Conservation (phyloP, 768 basidiomycete species). For the Austroboletus eburneus region DNA sequence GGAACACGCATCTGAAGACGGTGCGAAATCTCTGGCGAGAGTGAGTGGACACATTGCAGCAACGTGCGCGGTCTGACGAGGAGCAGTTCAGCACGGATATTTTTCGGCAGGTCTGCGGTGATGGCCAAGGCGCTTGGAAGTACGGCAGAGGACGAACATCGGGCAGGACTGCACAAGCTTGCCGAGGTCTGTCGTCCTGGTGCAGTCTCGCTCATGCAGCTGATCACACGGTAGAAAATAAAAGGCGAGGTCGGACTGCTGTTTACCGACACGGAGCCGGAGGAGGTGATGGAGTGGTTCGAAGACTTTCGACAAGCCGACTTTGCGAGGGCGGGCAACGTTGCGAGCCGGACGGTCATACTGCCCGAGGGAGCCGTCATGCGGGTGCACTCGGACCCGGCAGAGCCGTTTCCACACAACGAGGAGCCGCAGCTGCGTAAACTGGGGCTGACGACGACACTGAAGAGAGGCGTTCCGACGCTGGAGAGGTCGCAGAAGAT, state of each 20-base stretch:
- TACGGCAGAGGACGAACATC: constrained; percentile 83
- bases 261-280: constrained; percentile 86
- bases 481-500: constrained; percentile 75
- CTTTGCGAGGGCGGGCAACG: constrained; percentile 86
- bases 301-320: constrained; percentile 83
- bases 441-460: constrained; percentile 78
- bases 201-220: background rate
- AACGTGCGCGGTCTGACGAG: constrained; percentile 5
- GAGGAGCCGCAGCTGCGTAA: constrained; percentile 96
- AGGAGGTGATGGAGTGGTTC: constrained; percentile 95
- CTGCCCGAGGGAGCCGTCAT: constrained; percentile 85
- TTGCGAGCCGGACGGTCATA: constrained; percentile 66
- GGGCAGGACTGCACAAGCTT: constrained; percentile 70
- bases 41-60: constrained; percentile 38
- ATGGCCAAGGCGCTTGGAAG: constrained; percentile 96
- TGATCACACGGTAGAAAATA: constrained; percentile 60
- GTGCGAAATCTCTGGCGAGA: constrained; percentile 93
- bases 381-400: constrained; percentile 71
- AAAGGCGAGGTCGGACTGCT: constrained; percentile 93
- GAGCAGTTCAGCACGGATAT: constrained; percentile 69
- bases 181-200: constrained; percentile 57
- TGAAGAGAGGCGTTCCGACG: constrained; percentile 87
- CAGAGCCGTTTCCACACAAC: constrained; percentile 92
- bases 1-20: constrained; percentile 91
- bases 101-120: constrained; percentile 81